Percentiles rank a stretch among this genome's conserved stretches.
phyloP scores from a whole-genome alignment of 306 rosid species.

The Trichosanthes cucumerina region DNA sequence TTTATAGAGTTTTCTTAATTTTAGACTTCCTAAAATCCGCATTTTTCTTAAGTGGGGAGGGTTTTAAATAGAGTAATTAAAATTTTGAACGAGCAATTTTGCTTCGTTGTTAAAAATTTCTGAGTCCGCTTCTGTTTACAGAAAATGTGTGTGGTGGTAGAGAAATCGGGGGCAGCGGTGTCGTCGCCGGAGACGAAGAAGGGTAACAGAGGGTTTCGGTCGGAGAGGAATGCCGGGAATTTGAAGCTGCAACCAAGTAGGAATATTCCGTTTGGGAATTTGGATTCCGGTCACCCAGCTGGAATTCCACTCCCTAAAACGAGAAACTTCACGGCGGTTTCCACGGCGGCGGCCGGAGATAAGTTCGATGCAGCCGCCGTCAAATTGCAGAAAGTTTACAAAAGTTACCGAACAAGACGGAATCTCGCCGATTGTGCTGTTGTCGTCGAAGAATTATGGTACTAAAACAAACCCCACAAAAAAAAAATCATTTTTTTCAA shows the following conservation, averaged over 20 bases:
- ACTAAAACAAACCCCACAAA: constrained; percentile 3
- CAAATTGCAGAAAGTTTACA: constrained; percentile 67
- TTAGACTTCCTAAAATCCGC: neutral
- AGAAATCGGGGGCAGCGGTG: neutral
- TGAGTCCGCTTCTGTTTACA: neutral
- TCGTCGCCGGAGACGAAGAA: neutral
- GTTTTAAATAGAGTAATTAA: neutral
- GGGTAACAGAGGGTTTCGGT: neutral
- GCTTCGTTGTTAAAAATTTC: neutral
- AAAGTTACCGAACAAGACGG: constrained; percentile 60
- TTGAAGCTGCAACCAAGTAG: neutral
- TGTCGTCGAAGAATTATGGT: constrained; percentile 87
- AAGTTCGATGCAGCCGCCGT: constrained; percentile 41
- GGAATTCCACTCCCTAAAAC: constrained; percentile 1
- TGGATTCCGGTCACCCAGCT: neutral
- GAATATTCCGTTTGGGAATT: neutral
- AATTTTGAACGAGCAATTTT: too few relatives aligned
- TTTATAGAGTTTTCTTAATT: neutral
- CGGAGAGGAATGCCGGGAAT: neutral
- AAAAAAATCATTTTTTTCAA: neutral
- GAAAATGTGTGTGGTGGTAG: neutral
- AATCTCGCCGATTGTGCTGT: constrained; percentile 77
- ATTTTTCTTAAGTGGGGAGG: too few relatives aligned
- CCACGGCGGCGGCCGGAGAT: neutral
- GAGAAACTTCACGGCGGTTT: neutral